Evolutionary conservation across 441 rosid species (phyloP).

Genomic region (Isatis lusitanica): DNA sequence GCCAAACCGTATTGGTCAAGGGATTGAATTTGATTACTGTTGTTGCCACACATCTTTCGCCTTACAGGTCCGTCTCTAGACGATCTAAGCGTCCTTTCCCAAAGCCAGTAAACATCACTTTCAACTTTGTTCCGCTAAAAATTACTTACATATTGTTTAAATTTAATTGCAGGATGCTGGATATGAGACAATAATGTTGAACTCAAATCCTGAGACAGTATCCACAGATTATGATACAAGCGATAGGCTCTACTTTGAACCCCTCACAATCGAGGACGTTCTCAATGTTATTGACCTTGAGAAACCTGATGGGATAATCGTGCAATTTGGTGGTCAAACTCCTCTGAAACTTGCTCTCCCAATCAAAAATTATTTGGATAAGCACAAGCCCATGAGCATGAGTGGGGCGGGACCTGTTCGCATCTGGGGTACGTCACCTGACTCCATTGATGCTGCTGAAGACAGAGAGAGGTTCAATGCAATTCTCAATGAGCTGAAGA

Average conservation of each 20-base stretch:
- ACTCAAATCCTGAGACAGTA: conserved; percentile 95
- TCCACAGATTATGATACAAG: conserved; percentile 97
- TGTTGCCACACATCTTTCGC: conserved; percentile 97
- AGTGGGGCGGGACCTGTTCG: conserved; percentile 76
- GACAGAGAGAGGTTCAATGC: conserved; percentile 91
- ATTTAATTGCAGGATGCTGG: conserved; percentile 74
- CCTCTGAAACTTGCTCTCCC: conserved; percentile 90
- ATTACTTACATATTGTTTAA: neutral
- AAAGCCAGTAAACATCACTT: neutral
- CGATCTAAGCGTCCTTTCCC: neutral
- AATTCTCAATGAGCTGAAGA: conserved; percentile 65
- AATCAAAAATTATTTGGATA: conserved; percentile 77
- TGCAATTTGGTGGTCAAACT: conserved; percentile 97
- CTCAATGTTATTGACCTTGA: conserved; percentile 81
- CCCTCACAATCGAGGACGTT: conserved; percentile 89
- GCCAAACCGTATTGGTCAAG: conserved; percentile 96
- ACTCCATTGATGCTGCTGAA: conserved; percentile 95
- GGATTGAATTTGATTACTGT: conserved; percentile 97
- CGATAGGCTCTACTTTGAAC: conserved; percentile 93
- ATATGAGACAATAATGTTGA: conserved; percentile 97
- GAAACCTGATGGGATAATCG: conserved; percentile 91
- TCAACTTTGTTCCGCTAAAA: neutral
- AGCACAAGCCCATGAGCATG: conserved; percentile 58
- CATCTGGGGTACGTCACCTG: conserved; percentile 98
- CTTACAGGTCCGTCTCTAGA: conserved; percentile 71